Percentiles rank a stretch among this genome's conserved stretches.
Evolutionary conservation across 2,329 filamentous ascomycete genomes (phyloP).

Genomic region (Orbilia javanica): DNA sequence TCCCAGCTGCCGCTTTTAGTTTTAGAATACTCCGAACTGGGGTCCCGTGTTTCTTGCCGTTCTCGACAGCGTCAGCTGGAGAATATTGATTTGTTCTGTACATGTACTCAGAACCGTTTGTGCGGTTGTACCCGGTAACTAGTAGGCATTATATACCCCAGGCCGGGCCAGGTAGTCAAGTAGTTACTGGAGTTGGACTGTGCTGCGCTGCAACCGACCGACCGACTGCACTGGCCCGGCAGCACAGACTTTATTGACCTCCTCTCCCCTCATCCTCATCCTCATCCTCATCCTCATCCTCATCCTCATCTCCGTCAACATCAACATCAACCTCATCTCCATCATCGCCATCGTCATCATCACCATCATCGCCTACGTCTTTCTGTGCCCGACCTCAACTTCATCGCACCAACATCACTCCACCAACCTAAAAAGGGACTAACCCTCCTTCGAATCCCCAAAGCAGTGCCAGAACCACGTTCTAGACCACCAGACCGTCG

Average conservation of each 20-base stretch:
- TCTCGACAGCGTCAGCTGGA: too few relatives aligned
- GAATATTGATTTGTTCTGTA: too few relatives aligned
- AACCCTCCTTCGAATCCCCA: not conserved
- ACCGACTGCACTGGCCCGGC: not conserved
- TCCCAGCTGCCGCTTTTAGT: not conserved
- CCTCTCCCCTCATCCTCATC: too few relatives aligned
- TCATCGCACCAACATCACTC: constrained; percentile 22
- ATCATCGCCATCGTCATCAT: not conserved
- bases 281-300: not conserved
- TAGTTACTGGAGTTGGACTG: too few relatives aligned
- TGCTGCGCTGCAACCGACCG: not conserved
- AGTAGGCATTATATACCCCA: too few relatives aligned
- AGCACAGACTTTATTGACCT: not conserved
- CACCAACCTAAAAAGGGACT: not conserved
- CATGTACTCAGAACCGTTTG: too few relatives aligned
- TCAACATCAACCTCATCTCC: too few relatives aligned
- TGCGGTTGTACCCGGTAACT: too few relatives aligned
- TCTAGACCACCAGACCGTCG: not conserved
- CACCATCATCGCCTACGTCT: not conserved
- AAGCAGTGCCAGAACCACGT: not conserved
- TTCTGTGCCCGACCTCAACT: not conserved
- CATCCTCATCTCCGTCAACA: too few relatives aligned
- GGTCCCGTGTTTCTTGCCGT: too few relatives aligned
- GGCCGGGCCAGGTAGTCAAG: too few relatives aligned
- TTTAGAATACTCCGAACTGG: too few relatives aligned